Base-by-base conservation (phyloP, 805 yeast genomes). In the Zygosaccharomyces siamensis region DNA sequence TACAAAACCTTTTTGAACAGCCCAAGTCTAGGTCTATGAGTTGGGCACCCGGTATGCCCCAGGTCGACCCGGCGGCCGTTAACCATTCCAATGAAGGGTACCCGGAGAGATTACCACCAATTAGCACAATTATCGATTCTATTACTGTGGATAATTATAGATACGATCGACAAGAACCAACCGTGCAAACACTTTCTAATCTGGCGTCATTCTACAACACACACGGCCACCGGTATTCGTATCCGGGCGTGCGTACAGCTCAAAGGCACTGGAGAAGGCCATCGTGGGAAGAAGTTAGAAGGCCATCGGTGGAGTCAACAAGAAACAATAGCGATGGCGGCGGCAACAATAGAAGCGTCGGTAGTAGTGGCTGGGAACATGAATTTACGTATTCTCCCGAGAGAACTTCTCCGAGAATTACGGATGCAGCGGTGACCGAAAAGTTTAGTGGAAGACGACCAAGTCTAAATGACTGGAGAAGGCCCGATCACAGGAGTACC, bases 141-240 rank as follows among this genome's bases (percentile, higher is more conserved):
- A 28, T 51, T 5, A 36, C 50, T 6, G 42, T 42, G 18, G 41
- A 46, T 12, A 38, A 46, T 10, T 43, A 40, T 14, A 18, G 33
- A 27, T 31, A 47, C 36, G 31, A 30, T 23, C 30, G 45, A 14
- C 33, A 48, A 3, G 45, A 55, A 12, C 61, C 63, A n/a, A 57
- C 63, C 3, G 55, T 59, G 2, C 52, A 53, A n/a, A 57, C 62
- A 4, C 44, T 61, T 16, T 54, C 63, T 11, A 52, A 53, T 41
- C 32, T 60, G 31, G 61, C 67, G 5, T 55, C 62, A 5, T 58
- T 62, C 23, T 57, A 57, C 51, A 61, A 58, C 36, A 60, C 63
- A 7, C 45, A 52, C 20, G 64, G 62, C 6, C 64, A 59, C 46
- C 50, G 56, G 30, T 60, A 61, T 45, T 52, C 59, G 3, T 61